Evolutionary conservation across 2,329 filamentous ascomycete species (phyloP).

Genomic region (Massarina eburnea): DNA sequence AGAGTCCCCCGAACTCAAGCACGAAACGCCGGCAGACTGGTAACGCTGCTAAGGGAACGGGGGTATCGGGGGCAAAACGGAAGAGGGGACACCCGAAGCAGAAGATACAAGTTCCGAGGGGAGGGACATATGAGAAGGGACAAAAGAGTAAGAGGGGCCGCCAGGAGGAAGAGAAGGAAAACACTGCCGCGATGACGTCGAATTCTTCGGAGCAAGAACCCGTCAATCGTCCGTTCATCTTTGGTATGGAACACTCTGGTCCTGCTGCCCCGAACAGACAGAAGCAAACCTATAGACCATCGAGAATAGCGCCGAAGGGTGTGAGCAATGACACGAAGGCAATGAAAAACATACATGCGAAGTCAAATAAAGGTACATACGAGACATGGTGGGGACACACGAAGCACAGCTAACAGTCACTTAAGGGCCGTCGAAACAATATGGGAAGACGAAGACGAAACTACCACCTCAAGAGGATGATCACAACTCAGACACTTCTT

Average conservation of each 20-base stretch:
- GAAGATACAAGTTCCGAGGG: conserved; percentile 9
- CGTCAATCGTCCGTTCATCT: too few species aligned
- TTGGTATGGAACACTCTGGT: conserved; percentile 12
- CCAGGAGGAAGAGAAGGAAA: conserved; percentile 20
- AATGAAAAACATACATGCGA: conserved; percentile 8
- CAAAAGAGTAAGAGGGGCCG: conserved; percentile 11
- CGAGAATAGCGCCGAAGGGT: conserved; percentile 3
- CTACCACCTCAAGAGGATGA: not conserved
- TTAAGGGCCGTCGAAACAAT: not conserved
- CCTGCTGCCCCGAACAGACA: too few species aligned
- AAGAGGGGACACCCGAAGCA: not conserved
- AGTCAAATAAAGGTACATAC: not conserved
- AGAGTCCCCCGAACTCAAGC: not conserved
- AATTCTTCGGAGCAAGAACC: conserved; percentile 7
- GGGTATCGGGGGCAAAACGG: conserved; percentile 1
- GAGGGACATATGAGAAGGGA: conserved; percentile 11
- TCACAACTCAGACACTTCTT: not conserved
- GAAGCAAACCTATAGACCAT: too few species aligned
- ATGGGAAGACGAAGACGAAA: not conserved
- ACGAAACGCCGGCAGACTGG: not conserved
- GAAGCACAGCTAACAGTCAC: not conserved
- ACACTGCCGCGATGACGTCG: conserved; percentile 2
- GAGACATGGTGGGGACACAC: too few species aligned
- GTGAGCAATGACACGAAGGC: not conserved
- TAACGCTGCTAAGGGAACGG: conserved; percentile 1